phyloP scores from a whole-genome alignment of 2,329 filamentous ascomycete genomes.

The Epichloe amarillans region DNA sequence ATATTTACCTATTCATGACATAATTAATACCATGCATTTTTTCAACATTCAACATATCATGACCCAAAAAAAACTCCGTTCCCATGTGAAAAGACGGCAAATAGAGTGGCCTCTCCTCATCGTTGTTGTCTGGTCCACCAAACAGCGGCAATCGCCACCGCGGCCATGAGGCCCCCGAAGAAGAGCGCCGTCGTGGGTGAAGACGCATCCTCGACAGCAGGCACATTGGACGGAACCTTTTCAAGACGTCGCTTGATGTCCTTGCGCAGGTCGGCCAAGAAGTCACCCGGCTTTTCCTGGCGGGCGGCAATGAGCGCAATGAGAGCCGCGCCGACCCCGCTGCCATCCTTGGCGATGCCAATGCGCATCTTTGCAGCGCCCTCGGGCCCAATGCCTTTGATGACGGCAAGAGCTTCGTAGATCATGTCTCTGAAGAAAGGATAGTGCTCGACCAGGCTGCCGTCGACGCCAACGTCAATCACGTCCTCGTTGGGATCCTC shows the following conservation, averaged over 20 bases:
- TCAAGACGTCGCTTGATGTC: conserved; percentile 24
- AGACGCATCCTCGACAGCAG: conserved; percentile 18
- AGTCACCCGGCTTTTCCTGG: conserved; percentile 40
- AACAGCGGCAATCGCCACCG: conserved; percentile 22
- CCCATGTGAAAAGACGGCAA: conserved; percentile 3
- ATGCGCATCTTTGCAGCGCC: conserved; percentile 84
- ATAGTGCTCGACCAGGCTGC: conserved; percentile 89
- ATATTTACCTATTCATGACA: background rate
- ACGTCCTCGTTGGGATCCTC: conserved; percentile 51
- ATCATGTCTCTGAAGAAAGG: conserved; percentile 84
- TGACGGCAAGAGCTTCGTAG: conserved; percentile 62
- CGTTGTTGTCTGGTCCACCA: conserved; percentile 22
- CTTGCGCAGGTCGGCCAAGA: conserved; percentile 27
- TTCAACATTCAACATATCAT: background rate
- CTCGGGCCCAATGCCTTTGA: conserved; percentile 62
- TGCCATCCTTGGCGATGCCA: conserved; percentile 93
- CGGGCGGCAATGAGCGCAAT: conserved; percentile 80
- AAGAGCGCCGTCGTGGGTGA: conserved; percentile 19
- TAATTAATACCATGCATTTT: background rate
- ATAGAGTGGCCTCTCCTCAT: background rate
- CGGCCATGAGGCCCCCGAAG: conserved; percentile 23
- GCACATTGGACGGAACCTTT: conserved; percentile 17
- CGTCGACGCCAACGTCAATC: conserved; percentile 85
- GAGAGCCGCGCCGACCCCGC: conserved; percentile 69
- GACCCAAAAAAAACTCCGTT: background rate